Conservation (phyloP, 2,329 filamentous ascomycete species). For the Ceratocystis eucalypticola region DNA sequence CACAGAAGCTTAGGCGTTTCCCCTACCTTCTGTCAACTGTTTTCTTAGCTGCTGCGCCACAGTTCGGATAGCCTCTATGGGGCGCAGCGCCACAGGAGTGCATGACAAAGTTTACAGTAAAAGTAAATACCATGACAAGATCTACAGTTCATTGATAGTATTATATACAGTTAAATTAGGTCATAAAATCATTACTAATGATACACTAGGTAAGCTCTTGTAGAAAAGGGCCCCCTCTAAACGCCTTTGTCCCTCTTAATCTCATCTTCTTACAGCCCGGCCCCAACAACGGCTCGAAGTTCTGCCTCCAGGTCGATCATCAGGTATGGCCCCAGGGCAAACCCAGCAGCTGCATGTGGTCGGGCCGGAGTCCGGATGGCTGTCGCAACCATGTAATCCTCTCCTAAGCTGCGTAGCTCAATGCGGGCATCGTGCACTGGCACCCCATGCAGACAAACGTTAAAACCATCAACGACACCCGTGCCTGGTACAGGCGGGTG, state of each 20-base stretch:
- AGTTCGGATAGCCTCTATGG: not conserved
- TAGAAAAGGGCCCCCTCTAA: not conserved
- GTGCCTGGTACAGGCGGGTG: slow-evolving; percentile 35
- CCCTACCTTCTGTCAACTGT: not conserved
- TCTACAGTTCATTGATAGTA: too few species aligned
- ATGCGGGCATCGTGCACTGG: slow-evolving; percentile 11
- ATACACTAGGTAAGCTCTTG: not conserved
- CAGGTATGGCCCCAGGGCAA: slow-evolving; percentile 10
- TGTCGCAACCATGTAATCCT: slow-evolving; percentile 15
- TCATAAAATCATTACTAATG: slow-evolving; percentile 9
- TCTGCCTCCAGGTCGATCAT: slow-evolving; percentile 9
- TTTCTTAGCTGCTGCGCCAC: not conserved
- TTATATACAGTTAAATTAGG: not conserved
- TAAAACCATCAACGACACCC: slow-evolving; percentile 11
- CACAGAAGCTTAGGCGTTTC: not conserved
- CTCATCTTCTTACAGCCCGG: not conserved
- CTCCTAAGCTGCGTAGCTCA: slow-evolving; percentile 16
- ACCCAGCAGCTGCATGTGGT: slow-evolving; percentile 5
- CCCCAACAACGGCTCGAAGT: not conserved
- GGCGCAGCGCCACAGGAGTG: too few species aligned
- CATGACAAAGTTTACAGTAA: too few species aligned
- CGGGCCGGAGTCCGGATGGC: slow-evolving; percentile 14
- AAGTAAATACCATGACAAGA: too few species aligned
- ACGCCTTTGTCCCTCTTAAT: not conserved
- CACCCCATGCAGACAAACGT: slow-evolving; percentile 7